Percentiles rank a stretch among this genome's conserved stretches.
Evolutionary conservation across 2,329 filamentous ascomycete genomes (phyloP).

Genomic region (Penicillium sp.): DNA sequence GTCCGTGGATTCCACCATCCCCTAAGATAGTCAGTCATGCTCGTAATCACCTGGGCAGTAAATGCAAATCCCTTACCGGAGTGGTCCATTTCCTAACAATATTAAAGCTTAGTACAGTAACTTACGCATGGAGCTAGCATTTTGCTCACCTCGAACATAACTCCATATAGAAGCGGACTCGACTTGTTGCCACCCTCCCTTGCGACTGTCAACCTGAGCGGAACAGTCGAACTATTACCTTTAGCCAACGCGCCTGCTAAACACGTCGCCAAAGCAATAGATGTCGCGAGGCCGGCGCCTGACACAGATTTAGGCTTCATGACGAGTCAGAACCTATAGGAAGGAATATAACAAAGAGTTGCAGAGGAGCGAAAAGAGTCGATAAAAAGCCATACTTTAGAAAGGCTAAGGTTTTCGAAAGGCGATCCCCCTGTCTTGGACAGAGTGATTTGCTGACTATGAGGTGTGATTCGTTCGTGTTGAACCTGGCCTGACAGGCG

Average conservation of each 20-base stretch:
- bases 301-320: constrained; percentile 8
- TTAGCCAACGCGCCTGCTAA: neutral
- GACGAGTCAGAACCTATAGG: neutral
- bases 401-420: neutral
- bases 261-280: constrained; percentile 2
- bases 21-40: constrained; percentile 10
- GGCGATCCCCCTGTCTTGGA: neutral
- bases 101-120: neutral
- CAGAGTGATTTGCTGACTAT: neutral
- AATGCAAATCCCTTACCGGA: constrained; percentile 23
- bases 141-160: constrained; percentile 38
- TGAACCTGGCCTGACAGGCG: neutral
- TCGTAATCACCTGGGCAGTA: neutral
- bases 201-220: constrained; percentile 30
- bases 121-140: neutral
- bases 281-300: neutral
- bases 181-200: constrained; percentile 33
- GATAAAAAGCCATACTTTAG: neutral
- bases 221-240: neutral
- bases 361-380: neutral
- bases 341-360: neutral
- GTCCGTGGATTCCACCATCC: constrained; percentile 38
- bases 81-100: constrained; percentile 36
- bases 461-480: neutral
- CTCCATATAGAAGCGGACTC: constrained; percentile 36